A percentile compares a stretch with the other conserved stretches of the same genome.
These are phyloP conservation scores for Ulmus americana DNA, from an alignment of 331 rosid species.

Conservation along the genomic window DNA sequence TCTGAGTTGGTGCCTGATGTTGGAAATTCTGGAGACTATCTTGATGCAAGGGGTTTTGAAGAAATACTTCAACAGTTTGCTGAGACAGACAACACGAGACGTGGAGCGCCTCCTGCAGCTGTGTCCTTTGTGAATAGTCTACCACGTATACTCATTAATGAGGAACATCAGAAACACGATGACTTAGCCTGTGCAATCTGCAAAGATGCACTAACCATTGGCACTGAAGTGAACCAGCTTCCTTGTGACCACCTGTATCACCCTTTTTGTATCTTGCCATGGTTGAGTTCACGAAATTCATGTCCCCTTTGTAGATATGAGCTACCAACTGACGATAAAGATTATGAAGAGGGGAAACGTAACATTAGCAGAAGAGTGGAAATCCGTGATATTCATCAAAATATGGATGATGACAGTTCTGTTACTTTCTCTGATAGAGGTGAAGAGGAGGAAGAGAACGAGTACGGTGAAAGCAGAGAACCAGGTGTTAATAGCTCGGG, in stretches of 20 bases:
- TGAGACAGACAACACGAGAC: conserved; percentile 64
- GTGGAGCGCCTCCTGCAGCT: conserved; percentile 90
- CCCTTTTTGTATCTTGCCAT: conserved; percentile 73
- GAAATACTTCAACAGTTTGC: conserved; percentile 69
- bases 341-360: conserved; percentile 71
- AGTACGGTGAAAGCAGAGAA: conserved; percentile 25
- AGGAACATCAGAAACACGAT: conserved; percentile 62
- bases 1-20: conserved; percentile 39
- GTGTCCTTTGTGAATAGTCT: conserved; percentile 48
- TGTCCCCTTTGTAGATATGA: conserved; percentile 93
- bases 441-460: conserved; percentile 39
- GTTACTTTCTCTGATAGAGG: conserved; percentile 36
- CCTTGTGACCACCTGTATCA: conserved; percentile 92
- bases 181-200: conserved; percentile 77
- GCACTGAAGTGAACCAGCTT: conserved; percentile 66
- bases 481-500: conserved; percentile 31
- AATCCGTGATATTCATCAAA: conserved; percentile 33
- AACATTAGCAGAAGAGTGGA: conserved; percentile 29
- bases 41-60: conserved; percentile 62
- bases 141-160: conserved; percentile 48
- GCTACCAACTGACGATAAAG: conserved; percentile 90
- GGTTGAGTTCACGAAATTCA: conserved; percentile 81
- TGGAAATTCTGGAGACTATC: conserved; percentile 53
- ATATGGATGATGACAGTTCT: conserved; percentile 37
- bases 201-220: conserved; percentile 56